These are phyloP conservation scores for Oenanthe javanica DNA, from an alignment of 140 eudicot genomes.

Conservation along the genomic window DNA sequence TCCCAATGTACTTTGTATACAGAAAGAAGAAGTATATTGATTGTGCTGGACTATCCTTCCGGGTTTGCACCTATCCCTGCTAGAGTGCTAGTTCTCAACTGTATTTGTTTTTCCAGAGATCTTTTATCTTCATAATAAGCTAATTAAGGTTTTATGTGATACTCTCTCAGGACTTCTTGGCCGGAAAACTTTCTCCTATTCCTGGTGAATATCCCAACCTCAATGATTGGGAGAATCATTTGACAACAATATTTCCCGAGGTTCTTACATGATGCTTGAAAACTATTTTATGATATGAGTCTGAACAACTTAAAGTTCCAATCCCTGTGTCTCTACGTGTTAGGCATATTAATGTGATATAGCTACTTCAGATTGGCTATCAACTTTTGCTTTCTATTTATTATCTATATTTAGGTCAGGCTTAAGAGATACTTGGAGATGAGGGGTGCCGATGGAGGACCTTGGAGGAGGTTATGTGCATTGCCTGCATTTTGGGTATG, in stretches of 20 bases:
- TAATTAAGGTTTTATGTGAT: constrained; percentile 7
- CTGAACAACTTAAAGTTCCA: background rate
- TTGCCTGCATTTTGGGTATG: constrained; percentile 97
- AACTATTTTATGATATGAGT: background rate
- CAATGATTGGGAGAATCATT: constrained; percentile 96
- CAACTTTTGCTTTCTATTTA: background rate
- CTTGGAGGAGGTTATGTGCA: constrained; percentile 98
- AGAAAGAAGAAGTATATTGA: constrained; percentile 77
- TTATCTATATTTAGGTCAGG: constrained; percentile 61
- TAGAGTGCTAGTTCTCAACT: background rate
- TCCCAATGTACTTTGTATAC: constrained; percentile 91
- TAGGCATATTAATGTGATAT: background rate
- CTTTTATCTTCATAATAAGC: background rate
- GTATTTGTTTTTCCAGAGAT: background rate
- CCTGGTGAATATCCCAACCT: constrained; percentile 89
- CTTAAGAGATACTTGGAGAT: constrained; percentile 90
- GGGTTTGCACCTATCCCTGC: constrained; percentile 45
- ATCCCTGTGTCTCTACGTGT: background rate
- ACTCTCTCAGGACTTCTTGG: constrained; percentile 63
- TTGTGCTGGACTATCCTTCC: constrained; percentile 85
- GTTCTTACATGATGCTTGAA: constrained; percentile 24
- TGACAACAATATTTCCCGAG: constrained; percentile 94
- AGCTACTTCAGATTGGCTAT: background rate
- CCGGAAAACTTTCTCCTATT: constrained; percentile 76
- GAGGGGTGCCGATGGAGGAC: constrained; percentile 99